Evolutionary conservation across 257 asterid species (phyloP).

Genomic region (Capsicum baccatum): DNA sequence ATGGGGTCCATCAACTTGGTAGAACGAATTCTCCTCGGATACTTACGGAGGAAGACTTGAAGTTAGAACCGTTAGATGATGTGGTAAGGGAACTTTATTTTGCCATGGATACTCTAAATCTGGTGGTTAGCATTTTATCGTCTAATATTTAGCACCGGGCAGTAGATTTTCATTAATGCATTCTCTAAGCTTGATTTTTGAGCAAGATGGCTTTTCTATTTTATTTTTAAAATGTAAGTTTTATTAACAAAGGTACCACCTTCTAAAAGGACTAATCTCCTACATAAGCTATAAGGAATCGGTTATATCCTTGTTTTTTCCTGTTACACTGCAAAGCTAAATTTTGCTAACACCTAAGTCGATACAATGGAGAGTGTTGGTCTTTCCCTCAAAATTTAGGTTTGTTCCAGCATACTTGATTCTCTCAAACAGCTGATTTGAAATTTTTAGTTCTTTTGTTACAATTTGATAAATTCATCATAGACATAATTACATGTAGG

Average conservation of each 20-base stretch:
- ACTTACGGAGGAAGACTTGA: constrained; percentile 45
- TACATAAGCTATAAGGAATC: background rate
- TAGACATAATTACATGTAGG: background rate
- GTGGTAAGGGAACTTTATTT: constrained; percentile 46
- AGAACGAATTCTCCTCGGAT: constrained; percentile 34
- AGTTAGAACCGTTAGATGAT: constrained; percentile 50
- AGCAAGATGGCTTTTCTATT: background rate
- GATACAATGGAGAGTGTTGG: background rate
- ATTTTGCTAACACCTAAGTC: background rate
- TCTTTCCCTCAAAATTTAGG: background rate
- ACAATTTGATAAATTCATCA: background rate
- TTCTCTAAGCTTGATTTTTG: background rate
- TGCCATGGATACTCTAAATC: background rate
- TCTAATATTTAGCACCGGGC: background rate
- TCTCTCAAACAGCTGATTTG: constrained; percentile 14
- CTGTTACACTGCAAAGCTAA: background rate
- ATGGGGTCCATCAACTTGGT: constrained; percentile 33
- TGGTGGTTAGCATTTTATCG: constrained; percentile 4
- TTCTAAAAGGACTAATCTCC: background rate
- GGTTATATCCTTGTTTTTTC: constrained; percentile 1
- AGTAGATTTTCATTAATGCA: constrained; percentile 1
- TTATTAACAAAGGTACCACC: background rate
- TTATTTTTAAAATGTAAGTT: background rate
- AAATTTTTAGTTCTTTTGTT: background rate
- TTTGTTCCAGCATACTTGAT: background rate